Evolutionary conservation across 306 rosid species (phyloP), one percentile per base, ranked within the genome.

Genomic region (Pueraria montana): DNA sequence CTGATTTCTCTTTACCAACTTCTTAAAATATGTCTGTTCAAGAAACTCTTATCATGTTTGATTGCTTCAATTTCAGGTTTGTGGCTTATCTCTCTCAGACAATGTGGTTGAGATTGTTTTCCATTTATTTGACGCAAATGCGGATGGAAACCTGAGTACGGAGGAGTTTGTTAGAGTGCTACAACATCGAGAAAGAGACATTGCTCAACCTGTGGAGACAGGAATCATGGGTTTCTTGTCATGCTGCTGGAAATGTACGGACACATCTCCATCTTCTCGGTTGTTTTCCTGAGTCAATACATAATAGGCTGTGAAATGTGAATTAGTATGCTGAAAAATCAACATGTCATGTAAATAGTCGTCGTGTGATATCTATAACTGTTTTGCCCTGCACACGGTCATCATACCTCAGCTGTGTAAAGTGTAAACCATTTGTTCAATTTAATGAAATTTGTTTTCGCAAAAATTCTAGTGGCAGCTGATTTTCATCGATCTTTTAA

Each of bases 21-120:
- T 32, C 1, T 34, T 3, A 5, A 34, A 17, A 3, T 5, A 24
- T 36, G 48, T n/a, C 23, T 64, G 24, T 36, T 16, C 12, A 65
- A 3, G 8, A 38, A 66, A 38, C 38, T 38, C 27, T n/a, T n/a
- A 34, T 30, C 1, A 14, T 16, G 45, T 34, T 66, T 38, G 49
- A 18, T 36, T 67, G 11, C 21, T 63, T 69, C 2, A 21, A 69
- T 69, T 20, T 42, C 74, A 69, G 74, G 74, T 69, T 20, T 69
- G 74, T 13, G 55, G 30, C 14, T 69, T 69, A 13, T 42, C 74
- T 43, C 74, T 69, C 36, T 69, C 74, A 3, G 74, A 69, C 20
- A 69, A 69, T 11, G 55, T 69, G 53, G 55, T 69, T 42, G 74
- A 69, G 74, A 69, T 69, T 69, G 74, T 69, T 42, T 69, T 43